Conservation (phyloP, 2,329 filamentous ascomycete genomes). For the Calonectria multiphialidica region DNA sequence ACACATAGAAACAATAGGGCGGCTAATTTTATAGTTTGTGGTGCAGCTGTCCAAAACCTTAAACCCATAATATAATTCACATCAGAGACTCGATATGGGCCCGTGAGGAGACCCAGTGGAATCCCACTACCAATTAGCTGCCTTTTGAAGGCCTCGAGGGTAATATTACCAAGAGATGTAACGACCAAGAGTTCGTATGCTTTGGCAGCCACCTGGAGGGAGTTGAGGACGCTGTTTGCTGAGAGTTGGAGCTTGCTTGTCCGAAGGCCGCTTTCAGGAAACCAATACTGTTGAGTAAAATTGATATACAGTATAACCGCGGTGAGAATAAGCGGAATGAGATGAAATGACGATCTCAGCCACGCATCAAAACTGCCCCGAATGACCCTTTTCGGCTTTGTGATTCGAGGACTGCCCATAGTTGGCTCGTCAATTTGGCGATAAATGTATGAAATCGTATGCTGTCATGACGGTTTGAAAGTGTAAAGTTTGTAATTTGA, state of each 20-base stretch:
- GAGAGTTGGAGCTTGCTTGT: neutral
- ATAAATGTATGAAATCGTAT: too few relatives aligned
- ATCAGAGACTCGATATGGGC: neutral
- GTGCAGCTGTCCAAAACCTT: neutral
- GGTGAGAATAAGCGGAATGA: neutral
- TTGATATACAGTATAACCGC: neutral
- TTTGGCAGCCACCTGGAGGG: slow-evolving; percentile 1
- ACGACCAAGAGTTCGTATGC: slow-evolving; percentile 6
- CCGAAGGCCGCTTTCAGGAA: neutral
- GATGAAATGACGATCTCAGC: neutral
- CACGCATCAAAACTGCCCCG: neutral
- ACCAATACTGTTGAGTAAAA: neutral
- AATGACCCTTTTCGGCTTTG: neutral
- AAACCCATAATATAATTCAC: neutral
- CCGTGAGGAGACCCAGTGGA: neutral
- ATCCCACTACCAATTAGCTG: neutral
- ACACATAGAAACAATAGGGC: neutral
- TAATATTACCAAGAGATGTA: neutral
- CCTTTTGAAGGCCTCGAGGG: slow-evolving; percentile 1
- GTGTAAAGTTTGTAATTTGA: too few relatives aligned
- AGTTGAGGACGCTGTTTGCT: neutral
- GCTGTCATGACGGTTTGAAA: too few relatives aligned
- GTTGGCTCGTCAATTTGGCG: neutral
- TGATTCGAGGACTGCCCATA: neutral
- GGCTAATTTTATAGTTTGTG: neutral